Conservation (phyloP, 2,329 filamentous ascomycete genomes). For the Botrytis hyacinthi region DNA sequence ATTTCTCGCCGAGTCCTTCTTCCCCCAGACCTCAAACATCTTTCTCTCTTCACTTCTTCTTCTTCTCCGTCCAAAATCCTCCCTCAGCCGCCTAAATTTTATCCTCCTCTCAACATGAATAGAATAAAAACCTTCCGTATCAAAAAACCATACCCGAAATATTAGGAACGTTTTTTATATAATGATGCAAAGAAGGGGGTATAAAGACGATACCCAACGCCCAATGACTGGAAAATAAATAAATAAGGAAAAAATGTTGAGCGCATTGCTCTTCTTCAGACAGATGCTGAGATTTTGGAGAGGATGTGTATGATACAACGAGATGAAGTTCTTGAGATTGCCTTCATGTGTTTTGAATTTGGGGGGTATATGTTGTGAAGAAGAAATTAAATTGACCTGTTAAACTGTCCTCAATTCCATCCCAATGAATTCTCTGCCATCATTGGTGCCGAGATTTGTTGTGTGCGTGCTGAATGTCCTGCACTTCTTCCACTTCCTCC, state of each 20-base stretch:
- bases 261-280: slow-evolving; percentile 28
- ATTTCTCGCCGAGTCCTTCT: neutral
- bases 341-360: slow-evolving; percentile 21
- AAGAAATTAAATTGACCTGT: slow-evolving; percentile 24
- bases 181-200: slow-evolving; percentile 34
- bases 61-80: neutral
- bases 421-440: slow-evolving; percentile 76
- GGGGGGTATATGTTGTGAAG: slow-evolving; percentile 31
- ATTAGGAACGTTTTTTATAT: slow-evolving; percentile 29
- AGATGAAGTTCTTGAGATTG: slow-evolving; percentile 21
- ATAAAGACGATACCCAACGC: slow-evolving; percentile 36
- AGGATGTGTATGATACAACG: slow-evolving; percentile 33
- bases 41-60: neutral
- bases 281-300: slow-evolving; percentile 24
- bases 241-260: slow-evolving; percentile 32
- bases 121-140: slow-evolving; percentile 30
- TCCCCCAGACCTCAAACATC: neutral
- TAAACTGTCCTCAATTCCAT: slow-evolving; percentile 58
- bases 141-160: slow-evolving; percentile 32
- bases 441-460: slow-evolving; percentile 70
- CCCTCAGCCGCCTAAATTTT: neutral
- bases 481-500: slow-evolving; percentile 52
- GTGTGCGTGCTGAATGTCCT: slow-evolving; percentile 52
- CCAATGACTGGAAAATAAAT: slow-evolving; percentile 36
- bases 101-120: slow-evolving; percentile 9